Conservation (phyloP, 2,329 filamentous ascomycete species). For the Hymenoscyphus salicellus region DNA sequence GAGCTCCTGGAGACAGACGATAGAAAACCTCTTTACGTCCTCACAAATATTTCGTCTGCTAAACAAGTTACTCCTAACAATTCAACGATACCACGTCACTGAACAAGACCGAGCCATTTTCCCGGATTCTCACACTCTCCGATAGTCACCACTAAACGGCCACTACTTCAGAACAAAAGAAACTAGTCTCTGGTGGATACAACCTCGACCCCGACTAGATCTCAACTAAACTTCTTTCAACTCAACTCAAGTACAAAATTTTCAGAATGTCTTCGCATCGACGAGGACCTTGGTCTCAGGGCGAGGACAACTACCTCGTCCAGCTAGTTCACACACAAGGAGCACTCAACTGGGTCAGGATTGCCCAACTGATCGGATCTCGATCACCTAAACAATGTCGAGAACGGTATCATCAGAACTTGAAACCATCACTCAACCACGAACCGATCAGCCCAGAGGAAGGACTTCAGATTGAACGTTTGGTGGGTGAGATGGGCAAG, state of each 20-base stretch:
- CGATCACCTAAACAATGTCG: slow-evolving; percentile 92
- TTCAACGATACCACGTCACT: neutral
- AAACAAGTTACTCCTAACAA: neutral
- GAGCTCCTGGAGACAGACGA: neutral
- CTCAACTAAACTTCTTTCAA: neutral
- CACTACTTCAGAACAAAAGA: neutral
- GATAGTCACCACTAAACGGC: neutral
- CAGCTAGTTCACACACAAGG: slow-evolving; percentile 69
- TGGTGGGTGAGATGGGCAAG: slow-evolving; percentile 77
- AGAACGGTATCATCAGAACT: slow-evolving; percentile 89
- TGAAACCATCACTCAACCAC: slow-evolving; percentile 73
- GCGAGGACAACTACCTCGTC: slow-evolving; percentile 70
- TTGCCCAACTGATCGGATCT: slow-evolving; percentile 70
- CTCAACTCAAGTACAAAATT: neutral
- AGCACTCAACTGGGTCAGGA: slow-evolving; percentile 85
- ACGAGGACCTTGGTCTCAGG: slow-evolving; percentile 79
- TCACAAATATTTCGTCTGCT: neutral
- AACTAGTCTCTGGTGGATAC: neutral
- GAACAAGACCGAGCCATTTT: neutral
- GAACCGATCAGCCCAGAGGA: slow-evolving; percentile 70
- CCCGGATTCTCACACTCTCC: neutral
- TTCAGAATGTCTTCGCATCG: slow-evolving; percentile 47
- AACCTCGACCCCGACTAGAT: too few species aligned
- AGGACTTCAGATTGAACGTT: slow-evolving; percentile 68
- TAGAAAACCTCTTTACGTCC: neutral